phyloP scores from a whole-genome alignment of 495 filamentous ascomycete genomes.

The Parathielavia hyrcaniae region DNA sequence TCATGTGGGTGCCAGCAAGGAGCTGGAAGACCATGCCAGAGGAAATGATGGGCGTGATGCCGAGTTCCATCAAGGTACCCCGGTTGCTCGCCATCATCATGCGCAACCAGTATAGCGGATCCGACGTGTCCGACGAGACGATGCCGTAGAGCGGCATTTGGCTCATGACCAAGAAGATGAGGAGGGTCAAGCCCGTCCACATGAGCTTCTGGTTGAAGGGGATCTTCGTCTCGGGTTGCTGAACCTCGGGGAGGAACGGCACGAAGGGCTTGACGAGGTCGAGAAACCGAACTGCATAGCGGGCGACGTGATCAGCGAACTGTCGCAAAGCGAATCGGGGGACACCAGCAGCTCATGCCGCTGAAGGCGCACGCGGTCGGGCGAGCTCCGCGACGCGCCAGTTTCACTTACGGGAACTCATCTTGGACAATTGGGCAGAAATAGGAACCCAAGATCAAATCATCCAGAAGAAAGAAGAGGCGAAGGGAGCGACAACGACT shows the following conservation, averaged over 20 bases:
- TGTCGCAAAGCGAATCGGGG: slow-evolving; percentile 13
- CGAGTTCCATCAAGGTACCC: slow-evolving; percentile 97
- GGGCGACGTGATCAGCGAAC: slow-evolving; percentile 29
- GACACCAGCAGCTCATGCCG: neutral
- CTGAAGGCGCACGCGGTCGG: too few species aligned
- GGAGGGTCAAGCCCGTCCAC: slow-evolving; percentile 96
- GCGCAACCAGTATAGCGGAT: slow-evolving; percentile 98
- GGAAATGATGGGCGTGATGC: slow-evolving; percentile 98
- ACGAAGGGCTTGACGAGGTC: slow-evolving; percentile 99
- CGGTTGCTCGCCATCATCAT: slow-evolving; percentile 99
- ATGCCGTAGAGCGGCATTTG: slow-evolving; percentile 98
- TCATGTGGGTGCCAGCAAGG: slow-evolving; percentile 97
- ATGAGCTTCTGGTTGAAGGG: slow-evolving; percentile 99
- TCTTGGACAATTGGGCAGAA: slow-evolving; percentile 43
- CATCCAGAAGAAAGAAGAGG: slow-evolving; percentile 37
- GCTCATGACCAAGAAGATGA: slow-evolving; percentile 99
- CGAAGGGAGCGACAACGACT: slow-evolving; percentile 38
- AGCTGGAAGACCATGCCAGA: slow-evolving; percentile 99
- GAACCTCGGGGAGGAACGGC: slow-evolving; percentile 97
- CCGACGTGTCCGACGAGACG: slow-evolving; percentile 91
- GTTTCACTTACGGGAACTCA: slow-evolving; percentile 50
- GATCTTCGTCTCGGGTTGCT: slow-evolving; percentile 90
- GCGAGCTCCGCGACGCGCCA: slow-evolving; percentile 26
- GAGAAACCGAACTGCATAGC: slow-evolving; percentile 83
- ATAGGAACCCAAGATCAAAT: slow-evolving; percentile 39